Base-by-base conservation (phyloP, 768 basidiomycete species). In the Kwoniella heveanensis region DNA sequence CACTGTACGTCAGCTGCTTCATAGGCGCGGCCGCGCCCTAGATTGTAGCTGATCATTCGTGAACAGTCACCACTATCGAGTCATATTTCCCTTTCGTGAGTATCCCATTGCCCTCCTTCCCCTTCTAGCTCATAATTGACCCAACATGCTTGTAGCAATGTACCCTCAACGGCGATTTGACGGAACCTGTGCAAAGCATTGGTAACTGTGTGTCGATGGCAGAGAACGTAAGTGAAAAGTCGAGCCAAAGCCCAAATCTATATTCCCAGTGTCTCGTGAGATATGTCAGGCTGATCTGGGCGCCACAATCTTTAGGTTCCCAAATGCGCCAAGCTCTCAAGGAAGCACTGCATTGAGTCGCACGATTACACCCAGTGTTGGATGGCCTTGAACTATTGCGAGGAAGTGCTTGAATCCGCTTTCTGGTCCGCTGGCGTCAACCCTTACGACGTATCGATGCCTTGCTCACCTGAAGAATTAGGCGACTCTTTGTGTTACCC, bases 341-440 rank as follows among this genome's bases (percentile, higher is more conserved):
- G 83, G n/a, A 77, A 82, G 47, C 82, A 82, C 49, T 92, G 90
- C 66, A 82, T 90, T 29, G 84, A 90, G 59, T 81, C 80, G 17
- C 87, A 87, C 66, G 89, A 92, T 75, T 78, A 82, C 22, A 86
- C 88, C 37, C 82, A 85, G 62, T 92, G 90, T 70, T 80, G 79
- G n/a, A 87, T 87, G 13, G 88, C 90, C 1, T 82, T 86, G 54
- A 77, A 66, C 10, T 90, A 90, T 76, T 92, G 91, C 77, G 82
- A 85, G 54, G 78, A 73, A 22, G 83, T 86, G 65, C 75, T 91
- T 13, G 84, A 82, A 32, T 79, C 66, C 2, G 79, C 82, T 1
- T 84, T 83, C 73, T 65, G 74, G 73, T 74, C 68, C 53, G 69
- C 50, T 80, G 81, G 62, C 77, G 82, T 84, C 30, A 79, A 83